Base-by-base conservation (phyloP, 805 yeast genomes). In the Lipomyces sp. region DNA sequence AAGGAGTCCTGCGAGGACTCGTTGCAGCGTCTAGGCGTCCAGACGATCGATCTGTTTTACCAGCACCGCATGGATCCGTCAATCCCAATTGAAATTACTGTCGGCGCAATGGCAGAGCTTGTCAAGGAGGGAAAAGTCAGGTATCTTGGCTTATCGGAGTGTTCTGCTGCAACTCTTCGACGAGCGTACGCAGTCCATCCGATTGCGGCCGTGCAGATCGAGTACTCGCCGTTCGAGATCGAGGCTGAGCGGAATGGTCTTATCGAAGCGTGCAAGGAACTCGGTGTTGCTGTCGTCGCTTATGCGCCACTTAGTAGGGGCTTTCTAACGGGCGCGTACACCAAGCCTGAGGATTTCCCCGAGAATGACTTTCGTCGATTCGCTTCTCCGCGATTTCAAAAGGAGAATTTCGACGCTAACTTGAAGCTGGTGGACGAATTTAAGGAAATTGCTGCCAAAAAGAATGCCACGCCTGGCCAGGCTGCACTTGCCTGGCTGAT, bases 241-340 rank as follows among this genome's bases (percentile, higher is more conserved):
- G 90, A 89, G 15, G 83, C 88, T 50, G 74, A 86, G 55, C 65
- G 75, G 2, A 86, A 89, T 74, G 97, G 94, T 0, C 81, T 89
- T 29, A 83, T 87, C 68, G 84, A 82, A 2, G 82, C 84, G 4
- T 85, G 88, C 69, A 82, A 84, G 29, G 85, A 87, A 67, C 77
- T 82, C 42, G 81, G 81, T 15, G 84, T 92, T 64, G 89, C 95
- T 13, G 80, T 90, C 37, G 80, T 90, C 64, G 90, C 92, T 33
- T 92, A 92, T 77, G 89, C 96, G 37, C 97, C 97, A 37, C 81
- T 92, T 63, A 88, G 92, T 8, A 83, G 90, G 73, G 97, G 97
- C 0, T 79, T 88, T 67, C 81, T 92, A 63, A 87, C 94, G 2
- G 96, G 95, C 64, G 69, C 73, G 42, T 77, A 87, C 62, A 85